A percentile compares a stretch with the other conserved stretches of the same genome.
phyloP scores from a whole-genome alignment of 371 early-diverging fungal genomes.

The Batrachochytrium dendrobatidis region DNA sequence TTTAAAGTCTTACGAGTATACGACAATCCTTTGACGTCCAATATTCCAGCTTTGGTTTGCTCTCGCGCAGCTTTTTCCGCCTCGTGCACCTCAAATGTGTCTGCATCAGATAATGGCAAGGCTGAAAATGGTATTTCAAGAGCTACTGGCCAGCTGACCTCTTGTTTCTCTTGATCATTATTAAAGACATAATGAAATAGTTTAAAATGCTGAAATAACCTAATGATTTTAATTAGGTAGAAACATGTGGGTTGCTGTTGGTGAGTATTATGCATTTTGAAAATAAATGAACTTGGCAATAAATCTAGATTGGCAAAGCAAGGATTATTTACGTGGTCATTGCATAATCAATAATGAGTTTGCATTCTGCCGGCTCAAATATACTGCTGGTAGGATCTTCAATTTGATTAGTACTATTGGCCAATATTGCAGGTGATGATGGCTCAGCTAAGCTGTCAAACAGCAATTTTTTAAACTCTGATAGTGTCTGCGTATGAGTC shows the following conservation, averaged over 20 bases:
- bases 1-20: no score
- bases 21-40: no score
- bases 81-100: constrained; percentile 11
- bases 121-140: constrained; percentile 3
- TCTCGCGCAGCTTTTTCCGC: constrained; percentile 9
- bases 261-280: no score
- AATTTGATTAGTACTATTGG: not conserved
- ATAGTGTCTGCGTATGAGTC: not conserved
- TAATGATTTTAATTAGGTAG: constrained; percentile 2
- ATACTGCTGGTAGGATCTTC: not conserved
- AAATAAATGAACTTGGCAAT: no score
- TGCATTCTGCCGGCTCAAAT: constrained; percentile 8
- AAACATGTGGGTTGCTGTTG: not conserved
- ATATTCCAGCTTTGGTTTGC: not conserved
- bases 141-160: not conserved
- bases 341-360: constrained; percentile 11
- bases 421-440: not conserved
- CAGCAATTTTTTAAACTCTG: constrained; percentile 8
- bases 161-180: constrained; percentile 12
- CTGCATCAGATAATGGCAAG: constrained; percentile 13
- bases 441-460: constrained; percentile 5
- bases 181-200: constrained; percentile 13
- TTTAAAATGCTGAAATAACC: constrained; percentile 16
- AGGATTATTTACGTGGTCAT: constrained; percentile 7
- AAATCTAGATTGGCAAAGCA: no score